Conservation (phyloP, 805 yeast genomes). For the Crinitomyces ghanaensis region DNA sequence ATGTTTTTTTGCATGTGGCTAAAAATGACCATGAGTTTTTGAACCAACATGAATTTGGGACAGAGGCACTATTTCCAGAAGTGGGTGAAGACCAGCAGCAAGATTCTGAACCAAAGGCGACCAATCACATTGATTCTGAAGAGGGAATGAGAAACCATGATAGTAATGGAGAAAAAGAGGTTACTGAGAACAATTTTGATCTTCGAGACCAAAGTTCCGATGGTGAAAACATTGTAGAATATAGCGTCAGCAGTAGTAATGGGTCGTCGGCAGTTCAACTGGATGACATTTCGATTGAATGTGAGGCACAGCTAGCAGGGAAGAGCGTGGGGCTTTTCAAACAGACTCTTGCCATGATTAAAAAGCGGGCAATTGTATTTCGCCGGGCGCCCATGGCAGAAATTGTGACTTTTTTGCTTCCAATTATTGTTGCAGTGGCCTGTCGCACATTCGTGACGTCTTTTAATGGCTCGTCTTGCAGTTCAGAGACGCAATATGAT, state of each 20-base stretch:
- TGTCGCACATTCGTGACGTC: constrained; percentile 12
- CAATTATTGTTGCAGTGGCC: constrained; percentile 23
- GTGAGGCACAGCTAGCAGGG: constrained; percentile 1
- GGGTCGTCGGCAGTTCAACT: no score
- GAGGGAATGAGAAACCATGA: constrained; percentile 1
- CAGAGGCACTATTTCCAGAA: no score
- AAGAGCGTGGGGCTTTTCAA: constrained; percentile 13
- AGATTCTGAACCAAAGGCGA: neutral
- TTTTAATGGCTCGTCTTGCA: constrained; percentile 15
- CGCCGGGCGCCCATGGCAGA: constrained; percentile 22
- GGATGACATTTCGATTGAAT: no score
- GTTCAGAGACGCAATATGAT: constrained; percentile 6
- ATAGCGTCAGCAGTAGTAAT: constrained; percentile 7
- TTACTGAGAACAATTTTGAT: neutral
- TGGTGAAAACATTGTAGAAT: constrained; percentile 6
- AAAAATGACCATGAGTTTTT: constrained; percentile 17
- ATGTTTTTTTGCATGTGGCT: constrained; percentile 24
- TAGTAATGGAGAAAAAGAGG: constrained; percentile 1
- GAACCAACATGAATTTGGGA: neutral
- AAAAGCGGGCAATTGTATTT: constrained; percentile 21
- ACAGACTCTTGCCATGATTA: constrained; percentile 23
- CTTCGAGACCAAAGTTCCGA: no score
- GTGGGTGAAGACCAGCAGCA: neutral
- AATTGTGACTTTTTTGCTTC: constrained; percentile 20
- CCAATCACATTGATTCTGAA: no score